Evolutionary conservation across 305 asterid species (phyloP), one percentile per base, ranked within the genome.

Genomic region (Ruellia speciosa): DNA sequence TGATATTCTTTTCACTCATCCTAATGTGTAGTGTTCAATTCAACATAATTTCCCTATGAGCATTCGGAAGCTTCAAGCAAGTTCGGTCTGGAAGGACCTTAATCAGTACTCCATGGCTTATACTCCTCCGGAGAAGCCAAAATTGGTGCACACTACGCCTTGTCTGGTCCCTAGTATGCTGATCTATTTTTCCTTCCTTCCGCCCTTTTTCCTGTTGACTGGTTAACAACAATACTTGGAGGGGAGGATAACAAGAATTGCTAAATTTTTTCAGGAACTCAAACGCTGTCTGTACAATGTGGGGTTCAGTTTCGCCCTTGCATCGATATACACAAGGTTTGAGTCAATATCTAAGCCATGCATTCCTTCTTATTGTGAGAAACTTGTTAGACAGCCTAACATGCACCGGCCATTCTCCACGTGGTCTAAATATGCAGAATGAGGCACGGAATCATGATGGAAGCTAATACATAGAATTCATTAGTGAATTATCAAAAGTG

Each of bases 281-380:
- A 10, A 59, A 76, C 80, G 75, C 63, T 77, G 60, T 63, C 75
- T 0, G 39, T 84, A 53, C 72, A 41, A 66, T 82, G 94, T 69
- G 86, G 83, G 11, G 88, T 88, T 64, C 72, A 31, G 57, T 88
- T 92, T 80, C 90, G 95, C 55, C 99, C 99, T 62, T 92, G 99
- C 81, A 92, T 92, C 49, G 99, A 92, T 72, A 86, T 92, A 76
- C 99, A 88, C 82, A 82, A 88, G 96, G 99, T 88, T 65, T 53
- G 65, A 39, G 62, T 31, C 49, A 18, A 39, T 62, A 14, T 49
- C 45, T 55, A 9, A 12, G 10, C 9, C 45, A 39, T 39, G 14
- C 7, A 5, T 43, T 43, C 5, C 2, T 4, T n/a, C 12, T 5
- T 1, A 12, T 12, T 43, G 14, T 13, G 14, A n/a, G 49, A 43